Evolutionary conservation across 257 asterid species (phyloP), one percentile per base, ranked within the genome.

Genomic region (Lavandula angustifolia): DNA sequence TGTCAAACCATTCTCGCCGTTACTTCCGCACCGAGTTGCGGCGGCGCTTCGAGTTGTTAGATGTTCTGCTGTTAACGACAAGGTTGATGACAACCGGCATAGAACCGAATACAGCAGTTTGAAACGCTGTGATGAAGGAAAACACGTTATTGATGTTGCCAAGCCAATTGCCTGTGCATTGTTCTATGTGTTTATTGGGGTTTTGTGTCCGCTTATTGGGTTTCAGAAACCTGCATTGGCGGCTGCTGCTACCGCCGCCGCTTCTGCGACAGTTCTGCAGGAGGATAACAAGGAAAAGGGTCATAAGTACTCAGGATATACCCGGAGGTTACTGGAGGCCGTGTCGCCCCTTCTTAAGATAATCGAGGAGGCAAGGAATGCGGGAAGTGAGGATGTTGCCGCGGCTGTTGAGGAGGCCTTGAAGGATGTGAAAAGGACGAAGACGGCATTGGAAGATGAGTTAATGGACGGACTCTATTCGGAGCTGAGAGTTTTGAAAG

Each of bases 221-320:
- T 68, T 68, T 53, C 75, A 13, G 68, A 77, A 44, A 32, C 81
- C 73, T 43, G 75, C 80, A 64, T 75, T 75, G 52, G 89, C 91
- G 17, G 84, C 81, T 27, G 57, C 75, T 47, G 95, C 85, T 42
- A 78, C 80, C 9, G 42, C 68, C 64, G 57, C 79, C 50, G 16
- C 78, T 38, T 61, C 60, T 1, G 73, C 72, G 55, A 56, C 64
- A 7, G 58, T 59, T 61, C 46, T 34, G 34, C 40, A 66, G 16
- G 53, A 54, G 33, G 82, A 76, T 58, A 46, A 34, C 44, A 82
- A 61, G 52, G 78, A 65, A 5, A 72, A 54, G 48, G 84, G 79
- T 9, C 95, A 92, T 29, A 73, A 65, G 70, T 89, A 81, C 79
- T 82, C 97, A 31, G 78, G 71, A 46, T 83, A 71, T 74, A 87